Conservation (phyloP, 2,329 filamentous ascomycete species). For the Penicillium sp. region DNA sequence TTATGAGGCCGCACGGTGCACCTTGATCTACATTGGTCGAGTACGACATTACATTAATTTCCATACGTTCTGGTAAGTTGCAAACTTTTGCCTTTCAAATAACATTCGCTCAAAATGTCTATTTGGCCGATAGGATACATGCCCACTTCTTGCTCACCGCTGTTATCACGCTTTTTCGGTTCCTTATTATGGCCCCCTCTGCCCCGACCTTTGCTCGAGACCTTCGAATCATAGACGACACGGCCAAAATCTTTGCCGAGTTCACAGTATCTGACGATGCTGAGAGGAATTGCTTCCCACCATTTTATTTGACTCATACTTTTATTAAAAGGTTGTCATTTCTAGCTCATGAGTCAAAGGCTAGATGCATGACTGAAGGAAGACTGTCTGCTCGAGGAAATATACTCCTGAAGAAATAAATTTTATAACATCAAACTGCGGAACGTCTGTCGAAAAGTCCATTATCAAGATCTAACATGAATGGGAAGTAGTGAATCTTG, state of each 20-base stretch:
- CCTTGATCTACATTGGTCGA: constrained; percentile 22
- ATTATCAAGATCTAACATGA: not conserved
- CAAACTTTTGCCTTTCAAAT: not conserved
- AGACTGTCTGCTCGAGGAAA: too few species aligned
- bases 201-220: constrained; percentile 15
- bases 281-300: constrained; percentile 17
- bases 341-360: constrained; percentile 12
- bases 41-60: constrained; percentile 19
- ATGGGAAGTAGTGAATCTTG: not conserved
- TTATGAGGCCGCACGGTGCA: constrained; percentile 22
- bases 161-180: constrained; percentile 22
- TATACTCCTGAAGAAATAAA: too few species aligned
- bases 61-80: constrained; percentile 25
- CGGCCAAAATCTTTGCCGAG: constrained; percentile 12
- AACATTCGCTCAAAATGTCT: not conserved
- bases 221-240: constrained; percentile 18
- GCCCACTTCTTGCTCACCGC: constrained; percentile 25
- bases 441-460: not conserved
- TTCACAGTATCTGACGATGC: constrained; percentile 6
- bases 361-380: not conserved
- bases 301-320: constrained; percentile 20
- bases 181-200: constrained; percentile 17
- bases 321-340: constrained; percentile 20
- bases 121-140: constrained; percentile 18
- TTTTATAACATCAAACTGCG: too few species aligned